These are phyloP conservation scores for Saussurea involucrata DNA, from an alignment of 129 eudicot species.

Conservation along the genomic window DNA sequence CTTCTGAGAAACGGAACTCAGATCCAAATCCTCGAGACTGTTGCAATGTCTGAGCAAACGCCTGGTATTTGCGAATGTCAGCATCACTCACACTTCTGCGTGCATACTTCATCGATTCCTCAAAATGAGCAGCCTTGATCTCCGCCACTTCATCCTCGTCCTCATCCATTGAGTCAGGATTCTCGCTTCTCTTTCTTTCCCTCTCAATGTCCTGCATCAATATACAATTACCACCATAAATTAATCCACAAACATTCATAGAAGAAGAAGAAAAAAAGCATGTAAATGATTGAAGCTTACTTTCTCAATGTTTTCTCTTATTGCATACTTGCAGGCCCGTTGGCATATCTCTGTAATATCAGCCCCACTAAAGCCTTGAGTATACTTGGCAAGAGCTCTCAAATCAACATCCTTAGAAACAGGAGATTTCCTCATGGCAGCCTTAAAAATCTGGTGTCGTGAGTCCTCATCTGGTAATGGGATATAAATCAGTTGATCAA, in stretches of 20 bases:
- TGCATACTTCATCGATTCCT: conserved; percentile 85
- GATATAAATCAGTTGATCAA: conserved; percentile 73
- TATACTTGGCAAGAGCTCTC: conserved; percentile 65
- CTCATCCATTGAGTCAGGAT: conserved; percentile 79
- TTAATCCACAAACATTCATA: too few species aligned
- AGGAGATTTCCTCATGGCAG: conserved; percentile 66
- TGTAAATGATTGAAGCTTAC: too few species aligned
- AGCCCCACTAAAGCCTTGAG: conserved; percentile 78
- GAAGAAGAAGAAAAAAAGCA: too few species aligned
- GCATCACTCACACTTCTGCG: conserved; percentile 91
- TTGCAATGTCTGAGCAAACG: conserved; percentile 82
- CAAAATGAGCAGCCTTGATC: conserved; percentile 75
- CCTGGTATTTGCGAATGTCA: conserved; percentile 73
- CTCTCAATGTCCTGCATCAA: conserved; percentile 75
- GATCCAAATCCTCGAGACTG: conserved; percentile 73
- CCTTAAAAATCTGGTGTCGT: conserved; percentile 73
- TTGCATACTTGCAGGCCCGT: conserved; percentile 79
- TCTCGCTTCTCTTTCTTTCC: conserved; percentile 52
- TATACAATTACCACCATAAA: too few species aligned
- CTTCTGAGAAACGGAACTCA: conserved; percentile 65
- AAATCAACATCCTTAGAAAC: conserved; percentile 57
- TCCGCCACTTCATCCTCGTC: conserved; percentile 70
- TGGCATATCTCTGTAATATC: conserved; percentile 80
- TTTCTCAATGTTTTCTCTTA: conserved; percentile 71
- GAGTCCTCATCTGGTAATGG: conserved; percentile 79